phyloP scores from a whole-genome alignment of 495 filamentous ascomycete genomes.

The Podospora pseudoanserina region DNA sequence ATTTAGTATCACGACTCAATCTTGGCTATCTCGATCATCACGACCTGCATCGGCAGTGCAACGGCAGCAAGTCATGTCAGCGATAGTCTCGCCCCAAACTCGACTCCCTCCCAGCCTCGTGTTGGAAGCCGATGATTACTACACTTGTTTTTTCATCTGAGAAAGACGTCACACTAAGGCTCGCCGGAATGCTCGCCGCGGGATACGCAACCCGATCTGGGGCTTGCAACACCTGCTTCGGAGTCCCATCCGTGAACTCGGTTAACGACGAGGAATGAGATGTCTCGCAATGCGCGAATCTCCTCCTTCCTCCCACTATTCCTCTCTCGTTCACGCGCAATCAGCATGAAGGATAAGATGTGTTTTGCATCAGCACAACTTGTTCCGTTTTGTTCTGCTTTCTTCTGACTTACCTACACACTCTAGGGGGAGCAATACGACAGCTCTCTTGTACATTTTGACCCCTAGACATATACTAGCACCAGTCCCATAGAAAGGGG shows the following conservation, averaged over 20 bases:
- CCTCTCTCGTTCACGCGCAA: not conserved
- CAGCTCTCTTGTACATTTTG: not conserved
- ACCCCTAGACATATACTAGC: not conserved
- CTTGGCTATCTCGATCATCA: not conserved
- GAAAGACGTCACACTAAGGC: constrained; percentile 1
- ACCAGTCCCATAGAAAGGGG: not conserved
- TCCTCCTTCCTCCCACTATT: not conserved
- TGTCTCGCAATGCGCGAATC: constrained; percentile 2
- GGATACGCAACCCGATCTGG: not conserved
- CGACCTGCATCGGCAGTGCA: not conserved
- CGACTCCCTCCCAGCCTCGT: not conserved
- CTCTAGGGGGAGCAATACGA: not conserved
- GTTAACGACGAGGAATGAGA: not conserved
- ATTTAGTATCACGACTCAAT: not conserved
- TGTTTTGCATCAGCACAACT: not conserved
- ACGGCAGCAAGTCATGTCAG: not conserved
- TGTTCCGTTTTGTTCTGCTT: not conserved
- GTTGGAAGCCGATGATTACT: not conserved
- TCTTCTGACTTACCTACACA: constrained; percentile 1
- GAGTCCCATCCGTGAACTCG: not conserved
- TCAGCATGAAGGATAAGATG: not conserved
- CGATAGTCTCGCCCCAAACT: not conserved
- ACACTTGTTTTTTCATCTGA: not conserved
- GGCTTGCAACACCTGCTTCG: not conserved
- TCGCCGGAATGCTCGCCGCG: not conserved